Base-by-base conservation (phyloP, 345 rosid genomes). In the Ricinus communis region DNA sequence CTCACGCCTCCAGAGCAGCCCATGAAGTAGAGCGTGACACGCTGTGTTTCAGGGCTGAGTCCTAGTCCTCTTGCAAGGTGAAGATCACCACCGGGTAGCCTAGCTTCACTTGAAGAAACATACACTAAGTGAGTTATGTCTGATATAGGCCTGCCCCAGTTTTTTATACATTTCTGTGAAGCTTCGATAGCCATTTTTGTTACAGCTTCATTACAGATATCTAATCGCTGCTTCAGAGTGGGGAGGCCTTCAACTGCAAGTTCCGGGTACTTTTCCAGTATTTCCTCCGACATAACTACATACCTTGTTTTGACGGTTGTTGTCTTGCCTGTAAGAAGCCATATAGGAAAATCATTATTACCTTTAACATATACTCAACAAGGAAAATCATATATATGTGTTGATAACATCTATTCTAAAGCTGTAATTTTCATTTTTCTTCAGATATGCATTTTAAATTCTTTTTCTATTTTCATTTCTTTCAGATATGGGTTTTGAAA, bases 1-100 rank as follows among this genome's bases (percentile, higher is more conserved):
- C 97, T 88, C 10, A 92, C 97, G 0, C 99, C 99, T 38, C 99
- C 99, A 0, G 97, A 95, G 82, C 97, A 90, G 22, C 99, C 99
- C 13, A 79, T 54, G 66, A 92, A 95, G 83, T 95, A 95, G 24
- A 92, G 97, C 87, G 88, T 61, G 71, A 89, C 91, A 16, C 97
- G 91, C 68, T 86, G 88, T 27, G 93, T 90, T 27, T 89, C 88
- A 0, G 90, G 93, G 65, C 91, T 75, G 57, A 95, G 91, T 41
- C 96, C 92, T 19, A 92, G 91, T 7, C 96, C 97, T 75, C 69
- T 85, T n/a, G 97, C 97, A 24, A 92, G 82, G 85, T 82, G 87
- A 40, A 95, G 85, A 68, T 95, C 97, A 0, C 97, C 97, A 2
- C 97, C 96, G 10, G 97, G 99, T 13, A 92, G 82, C 76, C 99